Conservation (phyloP, 768 basidiomycete species). For the Candolleomyces efflorescens region DNA sequence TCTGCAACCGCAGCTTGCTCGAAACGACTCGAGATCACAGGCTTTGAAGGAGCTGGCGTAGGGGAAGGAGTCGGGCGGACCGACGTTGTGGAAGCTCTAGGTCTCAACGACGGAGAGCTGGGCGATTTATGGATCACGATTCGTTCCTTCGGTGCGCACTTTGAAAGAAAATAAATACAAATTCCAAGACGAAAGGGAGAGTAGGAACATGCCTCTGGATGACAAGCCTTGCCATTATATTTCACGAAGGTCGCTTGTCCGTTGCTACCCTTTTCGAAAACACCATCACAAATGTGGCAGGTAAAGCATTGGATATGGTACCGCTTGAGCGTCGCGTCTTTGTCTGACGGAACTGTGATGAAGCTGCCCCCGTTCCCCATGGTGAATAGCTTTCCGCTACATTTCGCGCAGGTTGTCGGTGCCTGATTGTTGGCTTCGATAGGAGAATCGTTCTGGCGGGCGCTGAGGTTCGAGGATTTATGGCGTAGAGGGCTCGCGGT, state of each 20-base stretch:
- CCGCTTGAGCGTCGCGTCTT: slow-evolving; percentile 44
- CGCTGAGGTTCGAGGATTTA: background rate
- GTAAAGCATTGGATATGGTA: slow-evolving; percentile 79
- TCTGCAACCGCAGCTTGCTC: slow-evolving; percentile 20
- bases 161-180: slow-evolving; percentile 17
- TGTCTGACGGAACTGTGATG: slow-evolving; percentile 62
- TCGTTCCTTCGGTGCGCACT: slow-evolving; percentile 44
- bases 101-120: slow-evolving; percentile 18
- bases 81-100: slow-evolving; percentile 7
- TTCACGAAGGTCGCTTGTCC: slow-evolving; percentile 73
- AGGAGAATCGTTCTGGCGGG: background rate
- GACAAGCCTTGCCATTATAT: slow-evolving; percentile 61
- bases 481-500: slow-evolving; percentile 3
- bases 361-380: slow-evolving; percentile 57
- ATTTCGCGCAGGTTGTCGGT: slow-evolving; percentile 55
- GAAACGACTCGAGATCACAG: slow-evolving; percentile 22
- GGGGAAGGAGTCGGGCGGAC: slow-evolving; percentile 7
- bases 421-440: slow-evolving; percentile 18
- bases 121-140: slow-evolving; percentile 33
- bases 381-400: slow-evolving; percentile 54
- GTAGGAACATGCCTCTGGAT: slow-evolving; percentile 48
- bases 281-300: slow-evolving; percentile 59
- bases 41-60: slow-evolving; percentile 13
- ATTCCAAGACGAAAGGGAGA: background rate
- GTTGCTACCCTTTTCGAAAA: slow-evolving; percentile 56